Conservation (phyloP, 2,329 filamentous ascomycete genomes). For the Cercospora citrullina region DNA sequence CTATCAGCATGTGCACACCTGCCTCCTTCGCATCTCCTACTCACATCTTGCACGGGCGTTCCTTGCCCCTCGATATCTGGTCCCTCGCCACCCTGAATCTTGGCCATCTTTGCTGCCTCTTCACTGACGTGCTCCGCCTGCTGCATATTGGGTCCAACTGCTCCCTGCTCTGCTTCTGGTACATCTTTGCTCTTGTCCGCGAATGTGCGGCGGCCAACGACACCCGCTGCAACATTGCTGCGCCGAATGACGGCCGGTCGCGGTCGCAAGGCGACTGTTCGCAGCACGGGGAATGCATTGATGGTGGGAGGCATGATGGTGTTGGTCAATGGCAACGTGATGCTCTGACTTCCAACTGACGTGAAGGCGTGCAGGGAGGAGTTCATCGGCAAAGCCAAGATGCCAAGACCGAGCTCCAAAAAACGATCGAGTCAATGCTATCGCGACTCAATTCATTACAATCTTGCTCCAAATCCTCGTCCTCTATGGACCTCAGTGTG, state of each 20-base stretch:
- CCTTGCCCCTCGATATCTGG: slow-evolving; percentile 64
- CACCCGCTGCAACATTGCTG: slow-evolving; percentile 26
- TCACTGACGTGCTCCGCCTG: slow-evolving; percentile 62
- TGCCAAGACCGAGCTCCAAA: slow-evolving; percentile 4
- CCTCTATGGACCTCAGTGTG: neutral
- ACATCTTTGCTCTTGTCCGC: slow-evolving; percentile 36
- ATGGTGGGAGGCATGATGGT: slow-evolving; percentile 25
- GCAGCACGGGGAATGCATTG: slow-evolving; percentile 26
- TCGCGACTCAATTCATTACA: neutral
- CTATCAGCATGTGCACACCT: neutral
- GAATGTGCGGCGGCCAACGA: slow-evolving; percentile 29
- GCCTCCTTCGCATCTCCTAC: slow-evolving; percentile 23
- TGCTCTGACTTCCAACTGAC: neutral
- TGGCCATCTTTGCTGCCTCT: slow-evolving; percentile 62
- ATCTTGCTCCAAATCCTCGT: neutral
- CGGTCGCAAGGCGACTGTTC: slow-evolving; percentile 28
- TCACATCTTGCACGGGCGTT: slow-evolving; percentile 66
- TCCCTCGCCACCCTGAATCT: slow-evolving; percentile 57
- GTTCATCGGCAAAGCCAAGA: neutral
- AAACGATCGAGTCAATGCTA: neutral
- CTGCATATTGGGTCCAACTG: slow-evolving; percentile 53
- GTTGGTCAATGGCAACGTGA: slow-evolving; percentile 10
- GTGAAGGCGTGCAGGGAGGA: slow-evolving; percentile 7
- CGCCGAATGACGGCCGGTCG: slow-evolving; percentile 21
- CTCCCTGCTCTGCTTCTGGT: slow-evolving; percentile 35